Conservation (phyloP, 257 asterid species). For the Jasminum sambac region DNA sequence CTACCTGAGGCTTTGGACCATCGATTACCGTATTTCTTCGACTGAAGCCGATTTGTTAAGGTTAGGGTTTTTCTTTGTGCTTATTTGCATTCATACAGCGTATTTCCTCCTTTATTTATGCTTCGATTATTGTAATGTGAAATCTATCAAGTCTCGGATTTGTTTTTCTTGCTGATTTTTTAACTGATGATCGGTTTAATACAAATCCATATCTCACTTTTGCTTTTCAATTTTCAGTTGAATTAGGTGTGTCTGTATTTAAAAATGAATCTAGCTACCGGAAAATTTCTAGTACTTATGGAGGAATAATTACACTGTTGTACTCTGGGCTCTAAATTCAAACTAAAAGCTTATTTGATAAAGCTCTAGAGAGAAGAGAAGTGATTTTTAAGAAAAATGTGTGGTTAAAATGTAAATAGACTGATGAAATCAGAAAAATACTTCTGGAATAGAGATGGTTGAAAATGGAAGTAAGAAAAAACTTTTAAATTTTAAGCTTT, state of each 20-base stretch:
- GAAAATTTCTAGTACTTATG: too few relatives aligned
- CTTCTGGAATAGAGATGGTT: too few relatives aligned
- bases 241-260: neutral
- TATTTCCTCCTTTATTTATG: neutral
- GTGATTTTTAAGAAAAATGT: too few relatives aligned
- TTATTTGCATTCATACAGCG: neutral
- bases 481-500: too few relatives aligned
- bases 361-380: too few relatives aligned
- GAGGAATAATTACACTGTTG: too few relatives aligned
- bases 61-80: conserved; percentile 26
- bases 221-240: neutral
- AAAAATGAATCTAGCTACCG: neutral
- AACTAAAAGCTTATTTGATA: too few relatives aligned
- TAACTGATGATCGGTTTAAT: neutral
- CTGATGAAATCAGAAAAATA: too few relatives aligned
- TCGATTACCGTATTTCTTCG: conserved; percentile 62
- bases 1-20: conserved; percentile 76
- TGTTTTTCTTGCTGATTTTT: neutral
- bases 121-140: neutral
- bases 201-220: neutral
- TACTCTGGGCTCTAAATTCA: too few relatives aligned
- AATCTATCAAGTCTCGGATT: neutral
- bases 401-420: too few relatives aligned
- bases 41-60: conserved; percentile 62
- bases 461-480: too few relatives aligned